Evolutionary conservation across 2,329 filamentous ascomycete genomes (phyloP).

Genomic region (Leptoxyphium fumago): DNA sequence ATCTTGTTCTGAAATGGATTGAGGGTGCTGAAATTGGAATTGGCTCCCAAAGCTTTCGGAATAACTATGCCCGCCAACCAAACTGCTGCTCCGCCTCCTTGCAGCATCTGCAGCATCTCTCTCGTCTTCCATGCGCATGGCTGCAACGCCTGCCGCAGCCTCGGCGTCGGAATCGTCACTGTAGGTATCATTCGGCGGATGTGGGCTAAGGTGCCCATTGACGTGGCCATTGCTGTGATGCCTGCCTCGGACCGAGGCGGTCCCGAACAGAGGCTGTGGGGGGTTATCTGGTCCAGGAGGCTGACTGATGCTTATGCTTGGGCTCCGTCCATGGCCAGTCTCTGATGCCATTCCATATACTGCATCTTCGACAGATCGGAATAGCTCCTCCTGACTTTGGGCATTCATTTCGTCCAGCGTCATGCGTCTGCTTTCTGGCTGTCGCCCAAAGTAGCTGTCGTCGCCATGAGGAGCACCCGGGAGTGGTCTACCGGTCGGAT

Average conservation of each 20-base stretch:
- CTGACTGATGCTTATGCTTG: slow-evolving; percentile 24
- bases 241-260: slow-evolving; percentile 9
- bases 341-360: slow-evolving; percentile 24
- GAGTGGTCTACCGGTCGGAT: slow-evolving; percentile 43
- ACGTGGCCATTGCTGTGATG: slow-evolving; percentile 9
- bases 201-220: slow-evolving; percentile 33
- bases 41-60: neutral
- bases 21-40: slow-evolving; percentile 13
- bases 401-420: slow-evolving; percentile 13
- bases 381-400: slow-evolving; percentile 40
- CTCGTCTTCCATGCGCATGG: slow-evolving; percentile 71
- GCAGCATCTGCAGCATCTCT: slow-evolving; percentile 48
- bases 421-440: slow-evolving; percentile 5
- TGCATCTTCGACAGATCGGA: slow-evolving; percentile 41
- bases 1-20: slow-evolving; percentile 21
- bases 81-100: slow-evolving; percentile 34
- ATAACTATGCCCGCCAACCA: slow-evolving; percentile 2
- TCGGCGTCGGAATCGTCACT: slow-evolving; percentile 77
- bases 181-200: slow-evolving; percentile 33
- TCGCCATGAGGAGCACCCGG: slow-evolving; percentile 36
- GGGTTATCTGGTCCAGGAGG: slow-evolving; percentile 12
- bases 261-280: slow-evolving; percentile 13
- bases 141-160: slow-evolving; percentile 67
- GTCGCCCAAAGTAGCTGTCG: slow-evolving; percentile 22
- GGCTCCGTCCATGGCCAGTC: slow-evolving; percentile 11